Conservation (phyloP, 148 eudicot species). For the Rhododendron kiyosumense region DNA sequence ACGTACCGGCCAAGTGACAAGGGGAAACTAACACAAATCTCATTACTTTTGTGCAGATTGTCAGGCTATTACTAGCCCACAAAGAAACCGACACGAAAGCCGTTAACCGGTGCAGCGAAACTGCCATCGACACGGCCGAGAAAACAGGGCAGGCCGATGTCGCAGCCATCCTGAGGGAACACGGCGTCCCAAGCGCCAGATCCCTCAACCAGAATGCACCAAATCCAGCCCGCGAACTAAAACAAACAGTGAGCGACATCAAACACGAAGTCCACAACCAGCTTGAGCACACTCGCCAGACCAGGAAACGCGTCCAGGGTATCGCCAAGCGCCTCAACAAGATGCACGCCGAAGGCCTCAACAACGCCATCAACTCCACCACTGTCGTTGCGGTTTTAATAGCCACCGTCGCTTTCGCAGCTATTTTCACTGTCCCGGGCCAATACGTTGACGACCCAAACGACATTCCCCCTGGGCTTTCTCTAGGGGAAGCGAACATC, state of each 20-base stretch:
- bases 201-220: conserved; percentile 43
- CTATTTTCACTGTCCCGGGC: conserved; percentile 71
- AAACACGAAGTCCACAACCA: conserved; percentile 79
- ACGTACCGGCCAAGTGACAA: neutral
- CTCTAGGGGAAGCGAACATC: conserved; percentile 67
- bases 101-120: conserved; percentile 65
- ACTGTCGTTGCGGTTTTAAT: conserved; percentile 73
- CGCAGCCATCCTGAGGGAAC: conserved; percentile 40
- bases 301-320: conserved; percentile 61
- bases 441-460: conserved; percentile 56
- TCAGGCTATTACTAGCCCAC: conserved; percentile 42
- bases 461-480: conserved; percentile 35
- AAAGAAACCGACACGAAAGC: conserved; percentile 40
- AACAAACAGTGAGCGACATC: conserved; percentile 75
- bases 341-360: conserved; percentile 74
- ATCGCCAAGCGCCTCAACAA: conserved; percentile 70
- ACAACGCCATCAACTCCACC: conserved; percentile 75
- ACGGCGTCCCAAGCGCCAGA: conserved; percentile 50
- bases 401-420: conserved; percentile 81
- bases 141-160: conserved; percentile 37
- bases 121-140: conserved; percentile 69
- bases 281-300: conserved; percentile 65
- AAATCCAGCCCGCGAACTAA: conserved; percentile 55
- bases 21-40: neutral
- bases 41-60: conserved; percentile 38